Base-by-base conservation (phyloP, 1,139 yeast genomes). In the Yamadazyma diddensiae region DNA sequence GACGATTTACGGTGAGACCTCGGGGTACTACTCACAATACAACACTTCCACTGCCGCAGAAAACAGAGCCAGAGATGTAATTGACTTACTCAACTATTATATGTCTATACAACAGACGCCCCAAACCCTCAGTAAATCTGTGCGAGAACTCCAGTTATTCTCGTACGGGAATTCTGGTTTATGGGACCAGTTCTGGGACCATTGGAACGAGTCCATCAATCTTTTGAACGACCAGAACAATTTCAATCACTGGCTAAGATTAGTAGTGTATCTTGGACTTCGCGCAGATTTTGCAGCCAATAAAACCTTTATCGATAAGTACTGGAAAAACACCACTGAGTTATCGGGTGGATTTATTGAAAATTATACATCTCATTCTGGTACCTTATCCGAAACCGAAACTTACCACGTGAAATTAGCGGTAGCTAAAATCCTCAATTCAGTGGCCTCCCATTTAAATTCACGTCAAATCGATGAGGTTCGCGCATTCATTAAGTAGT, bases 141-240 rank as follows among this genome's bases (percentile, higher is more conserved):
- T 43, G 4, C 50, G 55, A 28, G 73, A 68, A 37, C 47, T 63
- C 15, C 47, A 62, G 11, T 53, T 68, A 29, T 55, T 56, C 37
- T 56, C 65, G 2, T 65, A 59, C 35, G 75, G 73, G 1, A 65
- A 63, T 38, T 54, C 67, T 11, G 59, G 61, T 3, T 49, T 59
- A 21, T 67, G 73, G 73, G 37, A 39, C 2, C 45, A 48, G 26
- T 69, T 68, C 46, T 69, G 74, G 74, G 41, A 42, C n/a, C 54
- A 61, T 30, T 67, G 73, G 73, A 55, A 62, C 15, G 37, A 42
- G 1, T 48, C 15, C 36, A 42, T 41, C 44, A 50, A 18, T 34
- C 50, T 24, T 32, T 44, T 37, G 34, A 36, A 28, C 32, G 37
- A 42, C 19, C 18, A 35, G 14, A 22, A 25, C 7, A 36, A 44